Percentiles rank a stretch among this genome's conserved stretches.
Conservation (phyloP, 78 protist genomes). For the Tieghemostelium lacteum region DNA sequence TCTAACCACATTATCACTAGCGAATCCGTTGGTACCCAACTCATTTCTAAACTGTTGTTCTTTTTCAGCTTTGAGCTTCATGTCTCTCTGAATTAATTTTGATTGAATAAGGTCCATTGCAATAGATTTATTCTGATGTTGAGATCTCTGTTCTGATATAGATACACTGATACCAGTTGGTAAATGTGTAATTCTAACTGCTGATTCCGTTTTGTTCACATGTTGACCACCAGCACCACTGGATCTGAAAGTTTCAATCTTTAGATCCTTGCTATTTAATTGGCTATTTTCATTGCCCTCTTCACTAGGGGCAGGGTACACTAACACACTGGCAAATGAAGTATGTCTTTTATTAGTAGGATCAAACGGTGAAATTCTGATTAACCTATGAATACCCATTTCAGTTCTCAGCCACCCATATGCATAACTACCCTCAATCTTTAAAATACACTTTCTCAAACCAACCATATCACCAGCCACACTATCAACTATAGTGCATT, state of each 20-base stretch:
- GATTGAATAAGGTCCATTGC: conserved; percentile 48
- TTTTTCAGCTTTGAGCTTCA: conserved; percentile 13
- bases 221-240: conserved; percentile 96
- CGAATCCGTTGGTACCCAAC: conserved; percentile 47
- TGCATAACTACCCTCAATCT: conserved; percentile 49
- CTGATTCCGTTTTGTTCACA: conserved; percentile 92
- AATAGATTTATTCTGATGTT: conserved; percentile 62
- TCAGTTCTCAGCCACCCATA: conserved; percentile 85
- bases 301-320: conserved; percentile 40
- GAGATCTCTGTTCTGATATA: conserved; percentile 51
- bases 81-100: conserved; percentile 8
- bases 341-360: conserved; percentile 73
- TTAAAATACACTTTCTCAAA: conserved; percentile 14
- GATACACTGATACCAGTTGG: conserved; percentile 92
- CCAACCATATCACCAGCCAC: conserved; percentile 46
- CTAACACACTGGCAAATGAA: conserved; percentile 62
- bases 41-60: conserved; percentile 33
- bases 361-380: conserved; percentile 93
- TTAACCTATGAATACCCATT: conserved; percentile 93
- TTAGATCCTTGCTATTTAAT: conserved; percentile 43
- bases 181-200: conserved; percentile 91
- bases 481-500: not conserved
- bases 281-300: not conserved
- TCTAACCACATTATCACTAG: conserved; percentile 37
- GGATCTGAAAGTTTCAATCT: conserved; percentile 64